Percentiles rank a stretch among this genome's conserved stretches.
These are phyloP conservation scores for Lactifluus piperatus DNA, from an alignment of 768 basidiomycete genomes.

Conservation along the genomic window DNA sequence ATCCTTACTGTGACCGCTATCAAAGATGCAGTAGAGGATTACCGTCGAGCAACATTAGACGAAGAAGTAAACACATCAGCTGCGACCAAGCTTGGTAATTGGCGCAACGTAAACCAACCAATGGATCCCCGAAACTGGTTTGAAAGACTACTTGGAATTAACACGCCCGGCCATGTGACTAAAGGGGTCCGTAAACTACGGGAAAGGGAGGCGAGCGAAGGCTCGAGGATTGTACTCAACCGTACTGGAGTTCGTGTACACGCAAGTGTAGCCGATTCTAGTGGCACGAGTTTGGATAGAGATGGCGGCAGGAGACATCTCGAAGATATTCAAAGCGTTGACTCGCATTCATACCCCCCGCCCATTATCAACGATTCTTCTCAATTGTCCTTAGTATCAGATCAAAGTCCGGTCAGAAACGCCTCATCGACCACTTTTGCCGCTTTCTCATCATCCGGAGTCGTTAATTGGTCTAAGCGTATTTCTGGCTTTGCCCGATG, in stretches of 20 bases:
- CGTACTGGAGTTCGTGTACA: constrained; percentile 28
- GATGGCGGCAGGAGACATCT: constrained; percentile 18
- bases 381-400: constrained; percentile 9
- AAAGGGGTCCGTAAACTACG: constrained; percentile 81
- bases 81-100: constrained; percentile 79
- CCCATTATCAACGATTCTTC: constrained; percentile 3
- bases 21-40: constrained; percentile 96
- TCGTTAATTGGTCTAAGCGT: constrained; percentile 72
- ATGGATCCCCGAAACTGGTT: constrained; percentile 67
- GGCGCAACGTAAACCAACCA: constrained; percentile 86
- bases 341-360: constrained; percentile 23
- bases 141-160: constrained; percentile 62
- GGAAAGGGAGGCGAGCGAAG: constrained; percentile 65
- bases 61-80: constrained; percentile 94
- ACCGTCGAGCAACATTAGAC: constrained; percentile 79
- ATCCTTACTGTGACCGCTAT: constrained; percentile 84
- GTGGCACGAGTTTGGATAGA: constrained; percentile 14
- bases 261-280: constrained; percentile 28
- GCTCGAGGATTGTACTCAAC: constrained; percentile 54
- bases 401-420: constrained; percentile 1
- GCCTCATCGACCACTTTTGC: constrained; percentile 7
- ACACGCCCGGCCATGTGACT: constrained; percentile 65
- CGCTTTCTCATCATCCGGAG: constrained; percentile 36
- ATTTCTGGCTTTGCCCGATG: constrained; percentile 67
- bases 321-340: constrained; percentile 30